These are phyloP conservation scores for Picea glauca DNA, from an alignment of 75 land plant species.

Conservation along the genomic window DNA sequence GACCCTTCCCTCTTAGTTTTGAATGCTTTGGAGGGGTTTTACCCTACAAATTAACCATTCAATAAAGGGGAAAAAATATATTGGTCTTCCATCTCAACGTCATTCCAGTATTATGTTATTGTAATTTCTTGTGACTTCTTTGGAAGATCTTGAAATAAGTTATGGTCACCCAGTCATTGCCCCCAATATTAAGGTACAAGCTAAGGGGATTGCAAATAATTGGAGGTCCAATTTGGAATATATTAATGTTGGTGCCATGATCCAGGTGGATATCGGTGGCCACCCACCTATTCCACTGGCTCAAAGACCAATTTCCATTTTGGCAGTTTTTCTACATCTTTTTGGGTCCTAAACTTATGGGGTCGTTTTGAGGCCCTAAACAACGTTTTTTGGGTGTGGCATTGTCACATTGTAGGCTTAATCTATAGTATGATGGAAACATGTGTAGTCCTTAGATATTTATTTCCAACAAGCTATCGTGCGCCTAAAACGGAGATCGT, in stretches of 20 bases:
- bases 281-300: no score
- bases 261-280: no score
- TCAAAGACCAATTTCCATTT: no score
- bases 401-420: no score
- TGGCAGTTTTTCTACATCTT: no score
- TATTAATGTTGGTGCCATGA: conserved; percentile 4
- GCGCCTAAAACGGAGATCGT: no score
- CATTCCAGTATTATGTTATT: conserved; percentile 56
- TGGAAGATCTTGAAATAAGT: conserved; percentile 33
- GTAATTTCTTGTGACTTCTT: conserved; percentile 46
- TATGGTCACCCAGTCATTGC: conserved; percentile 41
- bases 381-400: no score
- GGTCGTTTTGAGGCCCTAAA: no score
- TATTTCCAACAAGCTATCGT: no score
- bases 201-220: conserved; percentile 60
- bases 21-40: conserved; percentile 66
- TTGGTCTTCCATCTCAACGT: conserved; percentile 52
- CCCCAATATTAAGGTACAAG: conserved; percentile 61
- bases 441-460: no score
- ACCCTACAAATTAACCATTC: conserved; percentile 29
- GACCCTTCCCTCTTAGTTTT: conserved; percentile 73
- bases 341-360: no score
- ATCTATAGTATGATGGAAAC: no score
- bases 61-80: conserved; percentile 25
- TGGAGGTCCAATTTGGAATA: conserved; percentile 66